Evolutionary conservation across 2,329 filamentous ascomycete species (phyloP).

Genomic region (Sporothrix dimorphospora): DNA sequence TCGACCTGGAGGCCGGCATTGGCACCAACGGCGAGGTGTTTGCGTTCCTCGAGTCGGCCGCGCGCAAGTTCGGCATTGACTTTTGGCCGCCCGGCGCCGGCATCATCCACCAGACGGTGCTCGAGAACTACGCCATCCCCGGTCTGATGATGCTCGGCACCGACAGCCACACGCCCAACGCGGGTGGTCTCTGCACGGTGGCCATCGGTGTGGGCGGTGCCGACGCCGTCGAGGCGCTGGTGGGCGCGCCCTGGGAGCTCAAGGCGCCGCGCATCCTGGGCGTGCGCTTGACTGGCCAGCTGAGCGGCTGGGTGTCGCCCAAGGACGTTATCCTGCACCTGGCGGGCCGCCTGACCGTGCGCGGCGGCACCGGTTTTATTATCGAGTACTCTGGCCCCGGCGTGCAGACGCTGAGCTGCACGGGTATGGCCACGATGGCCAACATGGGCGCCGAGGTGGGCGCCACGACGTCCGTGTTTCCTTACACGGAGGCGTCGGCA

Average conservation of each 20-base stretch:
- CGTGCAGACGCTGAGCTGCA: slow-evolving; percentile 84
- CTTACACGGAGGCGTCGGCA: slow-evolving; percentile 80
- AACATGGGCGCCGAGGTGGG: slow-evolving; percentile 92
- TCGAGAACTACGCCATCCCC: slow-evolving; percentile 97
- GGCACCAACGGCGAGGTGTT: slow-evolving; percentile 95
- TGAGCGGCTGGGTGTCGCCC: slow-evolving; percentile 88
- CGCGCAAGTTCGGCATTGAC: slow-evolving; percentile 89
- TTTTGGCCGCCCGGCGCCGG: slow-evolving; percentile 94
- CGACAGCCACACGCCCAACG: slow-evolving; percentile 96
- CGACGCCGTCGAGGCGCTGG: slow-evolving; percentile 94
- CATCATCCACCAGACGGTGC: slow-evolving; percentile 95
- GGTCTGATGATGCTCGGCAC: slow-evolving; percentile 99
- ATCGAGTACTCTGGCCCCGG: slow-evolving; percentile 94
- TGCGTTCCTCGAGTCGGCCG: slow-evolving; percentile 92
- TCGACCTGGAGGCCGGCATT: slow-evolving; percentile 83
- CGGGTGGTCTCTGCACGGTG: slow-evolving; percentile 89
- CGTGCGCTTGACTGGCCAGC: slow-evolving; percentile 78
- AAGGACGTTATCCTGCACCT: slow-evolving; percentile 95
- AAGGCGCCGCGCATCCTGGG: slow-evolving; percentile 91
- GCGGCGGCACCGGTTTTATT: slow-evolving; percentile 90
- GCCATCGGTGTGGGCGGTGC: slow-evolving; percentile 97
- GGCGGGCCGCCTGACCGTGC: slow-evolving; percentile 86
- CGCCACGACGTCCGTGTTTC: slow-evolving; percentile 94
- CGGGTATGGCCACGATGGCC: slow-evolving; percentile 88
- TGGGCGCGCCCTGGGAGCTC: slow-evolving; percentile 95